These are phyloP conservation scores for Phytophthora crassamura DNA, from an alignment of 352 stramenopile genomes.

Conservation along the genomic window DNA sequence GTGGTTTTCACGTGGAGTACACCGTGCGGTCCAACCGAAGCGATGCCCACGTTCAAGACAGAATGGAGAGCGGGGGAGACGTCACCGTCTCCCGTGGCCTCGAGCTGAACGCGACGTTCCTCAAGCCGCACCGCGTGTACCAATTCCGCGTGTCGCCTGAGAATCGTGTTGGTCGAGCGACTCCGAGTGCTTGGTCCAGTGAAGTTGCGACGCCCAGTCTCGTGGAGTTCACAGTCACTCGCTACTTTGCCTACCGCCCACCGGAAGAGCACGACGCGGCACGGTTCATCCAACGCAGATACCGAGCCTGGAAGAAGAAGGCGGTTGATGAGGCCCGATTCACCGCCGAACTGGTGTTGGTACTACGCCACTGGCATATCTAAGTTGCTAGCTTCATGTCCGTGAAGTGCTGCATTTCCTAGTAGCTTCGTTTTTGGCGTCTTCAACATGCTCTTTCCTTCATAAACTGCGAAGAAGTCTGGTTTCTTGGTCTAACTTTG, in stretches of 20 bases:
- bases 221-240: conserved; percentile 67
- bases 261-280: conserved; percentile 61
- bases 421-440: too few species aligned
- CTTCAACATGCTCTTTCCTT: too few species aligned
- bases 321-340: conserved; percentile 12
- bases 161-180: conserved; percentile 49
- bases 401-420: too few species aligned
- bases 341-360: conserved; percentile 16
- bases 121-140: conserved; percentile 65
- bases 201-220: conserved; percentile 64
- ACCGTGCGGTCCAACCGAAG: conserved; percentile 27
- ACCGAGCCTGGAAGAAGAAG: conserved; percentile 42
- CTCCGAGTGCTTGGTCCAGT: conserved; percentile 46
- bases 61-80: conserved; percentile 47
- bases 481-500: too few species aligned
- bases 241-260: conserved; percentile 55
- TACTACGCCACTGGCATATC: conserved; percentile 42
- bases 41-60: conserved; percentile 15
- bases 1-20: conserved; percentile 64
- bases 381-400: neutral
- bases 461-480: too few species aligned
- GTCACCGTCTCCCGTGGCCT: conserved; percentile 43
- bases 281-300: conserved; percentile 43
- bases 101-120: conserved; percentile 49
- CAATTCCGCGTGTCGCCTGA: conserved; percentile 57